Conservation (phyloP, 495 filamentous ascomycete species). For the Symbiotaphrina buchneri region DNA sequence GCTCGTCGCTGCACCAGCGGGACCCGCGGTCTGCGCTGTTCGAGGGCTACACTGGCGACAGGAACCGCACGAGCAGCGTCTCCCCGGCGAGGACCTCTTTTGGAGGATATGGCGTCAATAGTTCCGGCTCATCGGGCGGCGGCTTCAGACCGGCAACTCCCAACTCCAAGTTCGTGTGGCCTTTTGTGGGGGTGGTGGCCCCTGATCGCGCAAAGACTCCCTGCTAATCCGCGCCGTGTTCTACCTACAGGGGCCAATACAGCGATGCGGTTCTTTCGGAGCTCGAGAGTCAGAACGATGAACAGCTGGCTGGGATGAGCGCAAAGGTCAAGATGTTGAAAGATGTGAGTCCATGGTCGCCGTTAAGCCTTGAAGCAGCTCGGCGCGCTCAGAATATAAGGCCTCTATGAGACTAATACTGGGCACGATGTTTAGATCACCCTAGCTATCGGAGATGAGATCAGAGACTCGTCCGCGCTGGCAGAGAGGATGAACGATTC, state of each 20-base stretch:
- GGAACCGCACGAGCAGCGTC: constrained; percentile 20
- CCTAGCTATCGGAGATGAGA: constrained; percentile 80
- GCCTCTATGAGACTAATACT: constrained; percentile 3
- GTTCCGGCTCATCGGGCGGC: constrained; percentile 6
- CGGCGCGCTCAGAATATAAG: constrained; percentile 4
- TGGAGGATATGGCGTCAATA: constrained; percentile 23
- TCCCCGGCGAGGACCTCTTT: constrained; percentile 22
- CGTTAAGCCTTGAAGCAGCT: constrained; percentile 6
- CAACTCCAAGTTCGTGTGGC: constrained; percentile 40
- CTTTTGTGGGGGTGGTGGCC: too few species aligned
- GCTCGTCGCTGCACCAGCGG: constrained; percentile 37
- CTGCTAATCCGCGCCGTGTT: too few species aligned
- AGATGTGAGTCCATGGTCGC: constrained; percentile 35
- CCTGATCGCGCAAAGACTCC: too few species aligned
- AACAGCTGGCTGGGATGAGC: constrained; percentile 69
- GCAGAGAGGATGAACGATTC: constrained; percentile 77
- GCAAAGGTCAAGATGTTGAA: constrained; percentile 86
- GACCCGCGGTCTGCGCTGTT: constrained; percentile 81
- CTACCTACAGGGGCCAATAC: constrained; percentile 54
- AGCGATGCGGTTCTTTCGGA: constrained; percentile 80
- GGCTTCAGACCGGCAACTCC: constrained; percentile 51
- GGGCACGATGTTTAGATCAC: constrained; percentile 59
- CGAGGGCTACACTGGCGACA: constrained; percentile 53
- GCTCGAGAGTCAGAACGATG: constrained; percentile 87
- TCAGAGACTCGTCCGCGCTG: constrained; percentile 63